phyloP scores from a whole-genome alignment of 805 yeast species.

The Hyphopichia homilentoma region DNA sequence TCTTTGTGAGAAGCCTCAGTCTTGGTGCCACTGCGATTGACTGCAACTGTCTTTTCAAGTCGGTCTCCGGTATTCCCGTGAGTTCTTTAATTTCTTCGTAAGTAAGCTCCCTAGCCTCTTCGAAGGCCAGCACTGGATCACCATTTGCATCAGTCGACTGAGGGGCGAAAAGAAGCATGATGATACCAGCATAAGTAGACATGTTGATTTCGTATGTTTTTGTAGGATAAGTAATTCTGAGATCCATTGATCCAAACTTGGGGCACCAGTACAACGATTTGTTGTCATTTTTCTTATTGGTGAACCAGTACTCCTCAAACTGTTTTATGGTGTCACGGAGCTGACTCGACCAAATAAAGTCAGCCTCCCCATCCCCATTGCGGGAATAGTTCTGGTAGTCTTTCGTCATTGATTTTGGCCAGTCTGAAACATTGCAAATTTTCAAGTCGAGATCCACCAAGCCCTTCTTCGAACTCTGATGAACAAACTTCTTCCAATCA shows the following conservation, averaged over 20 bases:
- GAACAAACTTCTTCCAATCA: conserved; percentile 31
- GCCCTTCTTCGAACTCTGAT: conserved; percentile 7
- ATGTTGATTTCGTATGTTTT: conserved; percentile 73
- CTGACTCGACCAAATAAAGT: conserved; percentile 38
- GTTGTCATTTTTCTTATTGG: conserved; percentile 37
- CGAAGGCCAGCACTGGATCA: conserved; percentile 35
- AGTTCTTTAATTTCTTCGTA: conserved; percentile 57
- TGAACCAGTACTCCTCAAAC: conserved; percentile 40
- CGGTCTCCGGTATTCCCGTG: conserved; percentile 71
- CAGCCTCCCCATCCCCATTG: conserved; percentile 11
- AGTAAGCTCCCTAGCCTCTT: conserved; percentile 53
- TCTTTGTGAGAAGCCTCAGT: conserved; percentile 68
- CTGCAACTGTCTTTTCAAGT: conserved; percentile 71
- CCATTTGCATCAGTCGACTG: conserved; percentile 30
- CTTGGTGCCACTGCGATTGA: conserved; percentile 83
- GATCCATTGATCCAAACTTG: conserved; percentile 77
- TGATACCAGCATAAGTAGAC: conserved; percentile 77
- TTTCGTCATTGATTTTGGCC: conserved; percentile 46
- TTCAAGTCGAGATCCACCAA: conserved; percentile 36
- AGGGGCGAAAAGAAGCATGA: conserved; percentile 66
- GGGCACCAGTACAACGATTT: conserved; percentile 68
- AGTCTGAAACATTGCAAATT: conserved; percentile 40
- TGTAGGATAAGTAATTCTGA: conserved; percentile 64
- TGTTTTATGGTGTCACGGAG: conserved; percentile 31
- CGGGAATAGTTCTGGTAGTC: conserved; percentile 34